These are phyloP conservation scores for Cetradonia linearis DNA, from an alignment of 495 filamentous ascomycete species.

Conservation along the genomic window DNA sequence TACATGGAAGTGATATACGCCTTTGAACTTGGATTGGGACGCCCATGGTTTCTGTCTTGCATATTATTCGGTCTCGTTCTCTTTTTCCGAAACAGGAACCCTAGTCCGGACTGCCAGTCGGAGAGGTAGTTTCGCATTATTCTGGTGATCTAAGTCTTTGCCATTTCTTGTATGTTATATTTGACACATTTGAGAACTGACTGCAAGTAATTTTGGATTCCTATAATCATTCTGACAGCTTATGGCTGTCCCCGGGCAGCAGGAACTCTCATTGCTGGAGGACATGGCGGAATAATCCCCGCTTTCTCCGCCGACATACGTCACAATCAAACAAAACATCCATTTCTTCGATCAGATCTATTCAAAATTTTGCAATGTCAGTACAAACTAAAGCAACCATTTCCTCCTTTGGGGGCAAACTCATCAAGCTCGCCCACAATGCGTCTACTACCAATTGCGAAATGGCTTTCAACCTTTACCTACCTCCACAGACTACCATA, in stretches of 20 bases:
- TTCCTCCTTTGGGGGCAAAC: conserved; percentile 85
- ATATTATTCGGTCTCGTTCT: not conserved
- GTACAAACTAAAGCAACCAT: conserved; percentile 85
- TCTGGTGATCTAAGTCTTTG: not conserved
- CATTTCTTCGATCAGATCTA: not conserved
- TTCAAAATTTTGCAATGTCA: conserved; percentile 41
- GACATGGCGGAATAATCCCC: conserved; percentile 11
- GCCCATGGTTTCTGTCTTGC: not conserved
- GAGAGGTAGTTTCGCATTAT: not conserved
- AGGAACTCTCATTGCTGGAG: not conserved
- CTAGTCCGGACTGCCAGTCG: not conserved
- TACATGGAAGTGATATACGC: too few species aligned
- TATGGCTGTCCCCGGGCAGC: not conserved
- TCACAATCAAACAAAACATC: not conserved
- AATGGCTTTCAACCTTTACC: conserved; percentile 59
- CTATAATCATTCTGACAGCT: not conserved
- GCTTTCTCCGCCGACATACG: conserved; percentile 1
- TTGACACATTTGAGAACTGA: not conserved
- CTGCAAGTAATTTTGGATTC: not conserved
- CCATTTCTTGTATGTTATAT: not conserved
- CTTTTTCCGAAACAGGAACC: not conserved
- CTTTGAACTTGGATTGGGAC: not conserved
- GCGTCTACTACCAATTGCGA: conserved; percentile 55
- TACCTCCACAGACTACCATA: conserved; percentile 47
- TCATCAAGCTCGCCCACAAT: conserved; percentile 82